Conservation (phyloP, 1,284 basidiomycete genomes). For the Sporisorium sorghi region DNA sequence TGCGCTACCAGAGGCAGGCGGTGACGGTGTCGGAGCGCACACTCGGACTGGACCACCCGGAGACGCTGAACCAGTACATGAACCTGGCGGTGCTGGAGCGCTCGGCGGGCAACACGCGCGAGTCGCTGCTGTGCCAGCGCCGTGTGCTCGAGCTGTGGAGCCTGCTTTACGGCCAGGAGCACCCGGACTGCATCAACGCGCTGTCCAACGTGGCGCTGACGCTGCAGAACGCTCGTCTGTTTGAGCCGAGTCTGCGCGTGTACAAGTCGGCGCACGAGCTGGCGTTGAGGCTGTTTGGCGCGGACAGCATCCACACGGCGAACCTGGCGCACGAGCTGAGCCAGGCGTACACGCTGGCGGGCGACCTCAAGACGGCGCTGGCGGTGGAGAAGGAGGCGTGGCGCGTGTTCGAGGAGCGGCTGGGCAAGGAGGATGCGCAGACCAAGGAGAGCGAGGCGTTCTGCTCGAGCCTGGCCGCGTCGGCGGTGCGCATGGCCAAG, state of each 20-base stretch:
- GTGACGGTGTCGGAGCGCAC: constrained; percentile 74
- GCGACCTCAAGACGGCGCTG: constrained; percentile 66
- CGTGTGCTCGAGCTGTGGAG: constrained; percentile 73
- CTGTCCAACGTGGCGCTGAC: constrained; percentile 70
- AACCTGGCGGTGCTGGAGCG: constrained; percentile 74
- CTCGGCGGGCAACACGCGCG: constrained; percentile 70
- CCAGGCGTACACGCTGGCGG: constrained; percentile 63
- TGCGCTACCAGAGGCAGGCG: constrained; percentile 73
- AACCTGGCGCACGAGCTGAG: constrained; percentile 67
- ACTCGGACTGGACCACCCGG: constrained; percentile 73
- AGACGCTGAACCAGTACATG: constrained; percentile 74
- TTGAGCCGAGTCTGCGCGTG: constrained; percentile 56
- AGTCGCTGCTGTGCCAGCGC: constrained; percentile 72
- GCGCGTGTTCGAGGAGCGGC: constrained; percentile 62
- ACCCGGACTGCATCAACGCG: constrained; percentile 72
- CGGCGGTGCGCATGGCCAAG: constrained; percentile 65
- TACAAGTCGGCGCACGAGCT: constrained; percentile 62
- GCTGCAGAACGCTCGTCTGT: constrained; percentile 59
- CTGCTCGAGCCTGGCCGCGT: constrained; percentile 61
- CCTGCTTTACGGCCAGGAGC: constrained; percentile 72
- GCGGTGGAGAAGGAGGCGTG: constrained; percentile 64
- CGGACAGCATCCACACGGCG: constrained; percentile 66
- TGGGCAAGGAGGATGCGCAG: constrained; percentile 67
- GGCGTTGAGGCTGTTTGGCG: constrained; percentile 57
- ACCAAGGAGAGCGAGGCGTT: constrained; percentile 66